A percentile compares a stretch with the other conserved stretches of the same genome.
Conservation (phyloP, 345 rosid genomes). For the Trapa incisa region DNA sequence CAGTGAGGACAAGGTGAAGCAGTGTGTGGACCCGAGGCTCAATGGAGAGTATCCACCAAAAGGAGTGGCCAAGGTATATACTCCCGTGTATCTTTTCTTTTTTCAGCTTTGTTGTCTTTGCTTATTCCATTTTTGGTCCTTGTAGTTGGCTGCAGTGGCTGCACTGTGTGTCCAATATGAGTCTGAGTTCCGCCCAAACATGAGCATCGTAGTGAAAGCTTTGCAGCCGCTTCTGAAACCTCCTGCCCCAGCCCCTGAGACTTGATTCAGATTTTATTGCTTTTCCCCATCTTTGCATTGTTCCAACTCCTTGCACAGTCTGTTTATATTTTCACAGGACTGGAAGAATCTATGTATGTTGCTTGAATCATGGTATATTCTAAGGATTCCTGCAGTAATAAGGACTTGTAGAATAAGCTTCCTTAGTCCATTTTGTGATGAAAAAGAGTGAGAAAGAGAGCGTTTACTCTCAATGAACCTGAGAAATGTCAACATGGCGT, state of each 20-base stretch:
- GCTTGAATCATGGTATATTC: no score
- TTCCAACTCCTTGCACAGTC: neutral
- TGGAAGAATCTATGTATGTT: no score
- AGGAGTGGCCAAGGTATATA: constrained; percentile 82
- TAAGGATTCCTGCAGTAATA: no score
- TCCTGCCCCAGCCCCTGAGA: constrained; percentile 15
- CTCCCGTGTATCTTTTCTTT: neutral
- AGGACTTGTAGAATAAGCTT: no score
- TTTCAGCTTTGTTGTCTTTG: neutral
- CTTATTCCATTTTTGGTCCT: neutral
- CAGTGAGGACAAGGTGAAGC: constrained; percentile 96
- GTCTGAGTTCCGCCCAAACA: constrained; percentile 40
- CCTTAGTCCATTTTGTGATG: no score
- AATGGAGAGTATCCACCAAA: constrained; percentile 87
- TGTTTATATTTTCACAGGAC: no score
- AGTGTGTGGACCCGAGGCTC: constrained; percentile 95
- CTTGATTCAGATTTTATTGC: constrained; percentile 8
- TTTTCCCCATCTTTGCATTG: neutral
- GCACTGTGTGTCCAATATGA: constrained; percentile 46
- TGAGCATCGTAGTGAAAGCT: constrained; percentile 40
- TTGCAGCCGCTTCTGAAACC: constrained; percentile 34
- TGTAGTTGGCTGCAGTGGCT: constrained; percentile 38
- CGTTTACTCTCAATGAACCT: no score
- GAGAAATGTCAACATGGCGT: no score
- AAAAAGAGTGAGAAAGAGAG: no score